Evolutionary conservation across 345 rosid species (phyloP).

Genomic region (Garcia nutans): DNA sequence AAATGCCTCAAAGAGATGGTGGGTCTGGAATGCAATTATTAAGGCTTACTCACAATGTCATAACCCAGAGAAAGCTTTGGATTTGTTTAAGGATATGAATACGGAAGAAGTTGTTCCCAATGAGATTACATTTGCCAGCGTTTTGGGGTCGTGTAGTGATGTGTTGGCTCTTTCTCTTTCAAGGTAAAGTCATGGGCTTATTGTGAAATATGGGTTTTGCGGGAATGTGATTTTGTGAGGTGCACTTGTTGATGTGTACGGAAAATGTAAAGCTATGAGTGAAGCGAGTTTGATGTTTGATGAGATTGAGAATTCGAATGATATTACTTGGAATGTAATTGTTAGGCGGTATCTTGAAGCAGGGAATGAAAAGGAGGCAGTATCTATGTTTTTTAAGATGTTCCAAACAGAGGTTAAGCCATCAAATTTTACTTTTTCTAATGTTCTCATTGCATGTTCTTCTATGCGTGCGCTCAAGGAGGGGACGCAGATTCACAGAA

Average conservation of each 20-base stretch:
- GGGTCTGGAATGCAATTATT: constrained; percentile 93
- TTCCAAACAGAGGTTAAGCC: constrained; percentile 45
- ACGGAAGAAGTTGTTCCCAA: constrained; percentile 44
- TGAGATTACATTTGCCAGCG: constrained; percentile 61
- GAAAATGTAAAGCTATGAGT: constrained; percentile 61
- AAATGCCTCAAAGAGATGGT: constrained; percentile 83
- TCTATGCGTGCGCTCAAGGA: constrained; percentile 41
- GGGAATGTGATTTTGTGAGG: constrained; percentile 67
- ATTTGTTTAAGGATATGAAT: constrained; percentile 53
- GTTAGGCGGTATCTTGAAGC: constrained; percentile 72
- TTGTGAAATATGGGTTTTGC: constrained; percentile 51
- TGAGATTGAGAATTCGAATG: constrained; percentile 61
- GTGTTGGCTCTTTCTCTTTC: constrained; percentile 39
- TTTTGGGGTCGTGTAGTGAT: constrained; percentile 51
- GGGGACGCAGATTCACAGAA: constrained; percentile 74
- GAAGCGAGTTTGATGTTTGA: constrained; percentile 73
- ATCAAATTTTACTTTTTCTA: constrained; percentile 64
- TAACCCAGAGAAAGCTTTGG: constrained; percentile 37
- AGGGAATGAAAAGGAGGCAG: constrained; percentile 56
- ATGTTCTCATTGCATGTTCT: constrained; percentile 74
- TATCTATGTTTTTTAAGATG: constrained; percentile 62
- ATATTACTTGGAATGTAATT: constrained; percentile 87
- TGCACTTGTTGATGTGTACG: constrained; percentile 80
- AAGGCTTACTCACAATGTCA: constrained; percentile 48
- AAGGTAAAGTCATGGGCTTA: constrained; percentile 63